Percentiles rank a stretch among this genome's conserved stretches.
These are phyloP conservation scores for Zymoseptoria passerinii DNA, from an alignment of 2,329 filamentous ascomycete species.

Conservation along the genomic window DNA sequence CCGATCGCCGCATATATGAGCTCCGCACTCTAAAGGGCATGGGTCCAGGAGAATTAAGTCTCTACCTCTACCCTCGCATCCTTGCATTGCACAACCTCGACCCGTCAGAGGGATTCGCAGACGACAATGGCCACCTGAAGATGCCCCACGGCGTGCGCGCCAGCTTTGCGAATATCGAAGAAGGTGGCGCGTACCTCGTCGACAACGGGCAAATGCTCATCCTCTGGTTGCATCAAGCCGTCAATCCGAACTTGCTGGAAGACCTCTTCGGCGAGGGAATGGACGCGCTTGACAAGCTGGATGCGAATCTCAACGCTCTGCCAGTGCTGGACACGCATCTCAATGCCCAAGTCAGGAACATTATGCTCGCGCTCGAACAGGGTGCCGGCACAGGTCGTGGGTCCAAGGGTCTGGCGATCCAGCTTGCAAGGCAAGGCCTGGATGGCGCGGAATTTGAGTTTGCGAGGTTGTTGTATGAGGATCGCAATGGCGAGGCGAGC, in stretches of 20 bases:
- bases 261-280: conserved; percentile 82
- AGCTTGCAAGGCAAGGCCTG: conserved; percentile 82
- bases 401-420: conserved; percentile 72
- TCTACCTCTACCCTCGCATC: conserved; percentile 93
- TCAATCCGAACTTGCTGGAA: conserved; percentile 80
- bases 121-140: conserved; percentile 77
- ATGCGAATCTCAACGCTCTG: conserved; percentile 70
- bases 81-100: conserved; percentile 84
- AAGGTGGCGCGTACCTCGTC: conserved; percentile 87
- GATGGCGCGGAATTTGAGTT: conserved; percentile 97
- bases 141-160: conserved; percentile 74
- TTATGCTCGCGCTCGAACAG: conserved; percentile 79
- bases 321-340: conserved; percentile 85
- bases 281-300: conserved; percentile 62
- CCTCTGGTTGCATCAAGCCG: conserved; percentile 85
- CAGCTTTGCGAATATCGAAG: conserved; percentile 79
- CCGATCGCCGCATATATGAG: conserved; percentile 83
- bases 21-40: conserved; percentile 84
- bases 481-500: conserved; percentile 94
- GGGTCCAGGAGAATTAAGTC: conserved; percentile 72
- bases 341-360: conserved; percentile 89
- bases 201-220: conserved; percentile 91
- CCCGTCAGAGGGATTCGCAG: conserved; percentile 84
- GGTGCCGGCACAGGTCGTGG: conserved; percentile 35
- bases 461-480: conserved; percentile 80